Percentiles rank a stretch among this genome's conserved stretches.
Evolutionary conservation across 2,329 filamentous ascomycete species (phyloP).

Genomic region (Chaetomium strumarium): DNA sequence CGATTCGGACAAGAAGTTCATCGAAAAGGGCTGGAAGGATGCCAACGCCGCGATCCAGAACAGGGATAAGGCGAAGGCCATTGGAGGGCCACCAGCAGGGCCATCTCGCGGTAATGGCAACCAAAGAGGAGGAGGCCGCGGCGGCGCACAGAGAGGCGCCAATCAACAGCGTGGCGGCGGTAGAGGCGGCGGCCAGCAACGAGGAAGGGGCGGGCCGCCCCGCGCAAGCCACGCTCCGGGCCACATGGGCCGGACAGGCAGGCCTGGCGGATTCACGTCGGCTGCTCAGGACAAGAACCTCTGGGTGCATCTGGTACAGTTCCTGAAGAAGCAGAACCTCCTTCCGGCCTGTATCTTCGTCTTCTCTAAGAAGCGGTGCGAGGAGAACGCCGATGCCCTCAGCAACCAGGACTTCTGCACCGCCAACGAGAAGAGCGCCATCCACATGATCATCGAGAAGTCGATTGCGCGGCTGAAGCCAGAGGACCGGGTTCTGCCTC

Average conservation of each 20-base stretch:
- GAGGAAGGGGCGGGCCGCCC: constrained; percentile 52
- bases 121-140: constrained; percentile 44
- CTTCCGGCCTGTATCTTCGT: constrained; percentile 96
- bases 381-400: constrained; percentile 92
- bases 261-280: constrained; percentile 78
- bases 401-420: constrained; percentile 95
- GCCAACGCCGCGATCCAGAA: constrained; percentile 78
- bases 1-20: constrained; percentile 82
- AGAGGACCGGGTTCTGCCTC: constrained; percentile 84
- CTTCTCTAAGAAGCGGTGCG: constrained; percentile 95
- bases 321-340: constrained; percentile 77
- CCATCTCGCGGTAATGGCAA: constrained; percentile 42
- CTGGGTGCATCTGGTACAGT: constrained; percentile 94
- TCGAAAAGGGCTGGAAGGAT: constrained; percentile 91
- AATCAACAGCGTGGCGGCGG: constrained; percentile 42
- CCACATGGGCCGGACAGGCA: constrained; percentile 84
- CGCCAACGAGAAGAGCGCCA: constrained; percentile 87
- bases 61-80: constrained; percentile 65
- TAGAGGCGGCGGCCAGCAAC: constrained; percentile 47
- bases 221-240: constrained; percentile 61
- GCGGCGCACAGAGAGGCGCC: constrained; percentile 42
- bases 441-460: constrained; percentile 96
- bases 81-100: constrained; percentile 31
- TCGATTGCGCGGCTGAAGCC: constrained; percentile 86
- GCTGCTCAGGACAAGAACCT: constrained; percentile 92